Percentiles rank a stretch among this genome's conserved stretches.
phyloP scores from a whole-genome alignment of 2,329 filamentous ascomycete genomes.

The Calonectria hongkongensis region DNA sequence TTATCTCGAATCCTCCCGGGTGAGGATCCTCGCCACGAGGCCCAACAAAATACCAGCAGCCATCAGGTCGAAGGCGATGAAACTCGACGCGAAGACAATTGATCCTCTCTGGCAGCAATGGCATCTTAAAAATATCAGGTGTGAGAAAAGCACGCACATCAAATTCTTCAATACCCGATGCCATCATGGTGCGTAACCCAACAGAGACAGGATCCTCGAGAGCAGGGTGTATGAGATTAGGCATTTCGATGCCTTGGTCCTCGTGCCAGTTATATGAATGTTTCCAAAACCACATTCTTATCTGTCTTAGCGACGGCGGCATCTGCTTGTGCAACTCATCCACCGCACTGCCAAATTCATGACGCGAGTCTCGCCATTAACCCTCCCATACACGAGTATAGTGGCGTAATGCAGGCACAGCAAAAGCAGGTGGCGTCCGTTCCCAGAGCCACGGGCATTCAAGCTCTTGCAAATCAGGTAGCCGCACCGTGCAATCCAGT shows the following conservation, averaged over 20 bases:
- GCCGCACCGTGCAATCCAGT: constrained; percentile 12
- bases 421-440: background rate
- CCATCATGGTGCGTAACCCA: background rate
- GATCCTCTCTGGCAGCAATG: constrained; percentile 2
- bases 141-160: constrained; percentile 29
- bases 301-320: constrained; percentile 13
- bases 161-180: constrained; percentile 18
- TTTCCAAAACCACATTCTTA: background rate
- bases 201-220: constrained; percentile 27
- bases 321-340: constrained; percentile 24
- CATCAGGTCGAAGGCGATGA: constrained; percentile 23
- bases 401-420: constrained; percentile 4
- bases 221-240: constrained; percentile 23
- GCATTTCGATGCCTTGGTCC: constrained; percentile 22
- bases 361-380: constrained; percentile 33
- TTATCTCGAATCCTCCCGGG: constrained; percentile 8
- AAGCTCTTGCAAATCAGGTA: constrained; percentile 29
- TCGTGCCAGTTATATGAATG: background rate
- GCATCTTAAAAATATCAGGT: constrained; percentile 9
- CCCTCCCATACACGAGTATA: constrained; percentile 31
- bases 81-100: constrained; percentile 27
- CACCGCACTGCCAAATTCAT: constrained; percentile 25
- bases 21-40: constrained; percentile 25
- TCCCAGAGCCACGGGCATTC: constrained; percentile 17
- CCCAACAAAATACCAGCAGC: constrained; percentile 31